phyloP scores from a whole-genome alignment of 768 basidiomycete genomes.

The Paxillus involutus region DNA sequence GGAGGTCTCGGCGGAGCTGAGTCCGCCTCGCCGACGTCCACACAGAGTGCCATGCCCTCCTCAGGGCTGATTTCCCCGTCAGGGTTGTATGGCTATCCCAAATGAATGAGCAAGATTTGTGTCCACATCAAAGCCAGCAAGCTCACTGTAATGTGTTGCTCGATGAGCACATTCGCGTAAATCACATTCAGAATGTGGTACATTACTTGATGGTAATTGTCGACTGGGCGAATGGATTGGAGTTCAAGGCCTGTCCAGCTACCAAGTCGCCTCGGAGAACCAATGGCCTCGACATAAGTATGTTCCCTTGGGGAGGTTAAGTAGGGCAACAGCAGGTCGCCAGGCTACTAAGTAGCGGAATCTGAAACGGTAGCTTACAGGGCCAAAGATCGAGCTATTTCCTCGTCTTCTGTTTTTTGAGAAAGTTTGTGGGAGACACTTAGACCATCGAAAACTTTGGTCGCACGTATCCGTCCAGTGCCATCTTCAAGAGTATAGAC shows the following conservation, averaged over 20 bases:
- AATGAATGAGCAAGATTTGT: background rate
- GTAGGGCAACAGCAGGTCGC: background rate
- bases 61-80: background rate
- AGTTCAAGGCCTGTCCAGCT: slow-evolving; percentile 9
- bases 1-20: background rate
- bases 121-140: background rate
- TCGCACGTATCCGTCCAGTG: slow-evolving; percentile 25
- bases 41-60: background rate
- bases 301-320: slow-evolving; percentile 13
- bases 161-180: slow-evolving; percentile 4
- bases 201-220: slow-evolving; percentile 26
- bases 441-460: background rate
- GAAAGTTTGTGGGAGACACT: background rate
- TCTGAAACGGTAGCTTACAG: slow-evolving; percentile 15
- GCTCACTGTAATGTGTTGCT: slow-evolving; percentile 10
- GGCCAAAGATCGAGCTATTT: background rate
- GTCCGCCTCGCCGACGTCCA: background rate
- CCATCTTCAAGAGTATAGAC: slow-evolving; percentile 38
- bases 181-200: slow-evolving; percentile 26
- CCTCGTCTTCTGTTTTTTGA: slow-evolving; percentile 9
- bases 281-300: slow-evolving; percentile 18
- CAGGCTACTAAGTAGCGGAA: background rate
- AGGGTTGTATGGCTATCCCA: slow-evolving; percentile 7
- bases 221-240: slow-evolving; percentile 10
- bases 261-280: background rate